Evolutionary conservation across 2,329 filamentous ascomycete genomes (phyloP), one percentile per base, ranked within the genome.

Genomic region (Fusarium humuli): DNA sequence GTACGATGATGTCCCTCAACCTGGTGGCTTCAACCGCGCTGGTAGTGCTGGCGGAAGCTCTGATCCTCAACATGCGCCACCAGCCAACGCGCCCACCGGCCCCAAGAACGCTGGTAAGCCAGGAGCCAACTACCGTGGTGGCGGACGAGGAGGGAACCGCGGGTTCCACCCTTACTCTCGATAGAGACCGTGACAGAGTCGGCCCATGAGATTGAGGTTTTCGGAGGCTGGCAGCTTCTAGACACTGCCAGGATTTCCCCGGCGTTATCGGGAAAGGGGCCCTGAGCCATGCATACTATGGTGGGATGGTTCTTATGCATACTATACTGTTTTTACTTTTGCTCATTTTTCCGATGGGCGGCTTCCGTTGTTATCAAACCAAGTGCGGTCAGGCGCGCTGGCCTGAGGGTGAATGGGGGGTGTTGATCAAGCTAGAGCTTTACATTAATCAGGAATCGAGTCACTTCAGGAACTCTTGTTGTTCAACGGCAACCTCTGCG

Each of bases 1-100:
- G 94, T 98, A 98, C 79, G 95, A 98, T 78, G 95, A 98, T 78
- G 93, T 94, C 3, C 94, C 94, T 18, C 93, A 95, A 77, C 93
- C 93, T 25, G 73, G 73, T n/a, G 83, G 84, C 70, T 83, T 82
- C 62, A 73, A 76, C 32, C 80, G 80, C 27, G 73, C 81, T 77
- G 81, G 80, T 72, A 80, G 81, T 75, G 80, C 80, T 61, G 82
- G 80, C 61, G 81, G 79, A 40, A 81, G 79, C 53, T 78, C 81
- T 42, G 78, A 81, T 46, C 81, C 85, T 2, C 77, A 80, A 25
- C 86, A 88, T 65, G 81, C 81, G 23, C 81, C 82, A 25, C 87
- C 87, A 3, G 83, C 80, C 59, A 88, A 87, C 69, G 89, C 96
- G 8, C 96, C 96, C 0, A 99, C 96, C 0, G 96, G 96, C 0